Conservation (phyloP, 2,329 filamentous ascomycete genomes). For the Paecilomyces sp. region DNA sequence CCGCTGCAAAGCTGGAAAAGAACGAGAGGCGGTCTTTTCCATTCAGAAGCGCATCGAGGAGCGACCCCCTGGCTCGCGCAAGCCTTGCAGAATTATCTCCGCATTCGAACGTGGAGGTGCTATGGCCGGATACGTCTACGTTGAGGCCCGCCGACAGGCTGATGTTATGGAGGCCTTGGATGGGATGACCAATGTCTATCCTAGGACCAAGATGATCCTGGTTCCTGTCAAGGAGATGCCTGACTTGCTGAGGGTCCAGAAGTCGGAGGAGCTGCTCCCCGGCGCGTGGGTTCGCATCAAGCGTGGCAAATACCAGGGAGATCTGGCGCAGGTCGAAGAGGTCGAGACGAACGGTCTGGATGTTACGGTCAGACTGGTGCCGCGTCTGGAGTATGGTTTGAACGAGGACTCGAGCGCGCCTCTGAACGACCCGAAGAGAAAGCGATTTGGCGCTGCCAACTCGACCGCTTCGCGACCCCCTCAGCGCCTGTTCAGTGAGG, state of each 20-base stretch:
- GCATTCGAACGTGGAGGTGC: conserved; percentile 84
- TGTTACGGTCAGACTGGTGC: conserved; percentile 79
- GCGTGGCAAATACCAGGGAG: conserved; percentile 73
- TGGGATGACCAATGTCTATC: conserved; percentile 82
- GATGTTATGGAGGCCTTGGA: conserved; percentile 80
- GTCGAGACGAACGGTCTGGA: conserved; percentile 90
- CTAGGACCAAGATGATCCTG: conserved; percentile 74
- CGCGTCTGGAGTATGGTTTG: conserved; percentile 82
- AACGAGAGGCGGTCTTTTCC: conserved; percentile 79
- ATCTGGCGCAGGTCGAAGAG: conserved; percentile 86
- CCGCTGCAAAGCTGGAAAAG: conserved; percentile 89
- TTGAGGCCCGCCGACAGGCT: conserved; percentile 80
- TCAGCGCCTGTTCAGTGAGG: conserved; percentile 84
- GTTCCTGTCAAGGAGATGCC: conserved; percentile 98
- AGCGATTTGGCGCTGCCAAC: conserved; percentile 52
- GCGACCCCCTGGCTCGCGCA: conserved; percentile 61
- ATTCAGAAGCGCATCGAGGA: conserved; percentile 88
- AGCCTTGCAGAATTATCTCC: conserved; percentile 76
- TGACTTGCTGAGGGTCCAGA: conserved; percentile 82
- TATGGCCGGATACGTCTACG: conserved; percentile 93
- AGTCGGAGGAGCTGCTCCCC: conserved; percentile 74
- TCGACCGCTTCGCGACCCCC: conserved; percentile 65
- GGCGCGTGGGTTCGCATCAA: conserved; percentile 89
- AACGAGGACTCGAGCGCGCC: conserved; percentile 65
- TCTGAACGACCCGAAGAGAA: conserved; percentile 63